phyloP scores from a whole-genome alignment of 2,329 filamentous ascomycete species.

The Trichoderma aggressivum region DNA sequence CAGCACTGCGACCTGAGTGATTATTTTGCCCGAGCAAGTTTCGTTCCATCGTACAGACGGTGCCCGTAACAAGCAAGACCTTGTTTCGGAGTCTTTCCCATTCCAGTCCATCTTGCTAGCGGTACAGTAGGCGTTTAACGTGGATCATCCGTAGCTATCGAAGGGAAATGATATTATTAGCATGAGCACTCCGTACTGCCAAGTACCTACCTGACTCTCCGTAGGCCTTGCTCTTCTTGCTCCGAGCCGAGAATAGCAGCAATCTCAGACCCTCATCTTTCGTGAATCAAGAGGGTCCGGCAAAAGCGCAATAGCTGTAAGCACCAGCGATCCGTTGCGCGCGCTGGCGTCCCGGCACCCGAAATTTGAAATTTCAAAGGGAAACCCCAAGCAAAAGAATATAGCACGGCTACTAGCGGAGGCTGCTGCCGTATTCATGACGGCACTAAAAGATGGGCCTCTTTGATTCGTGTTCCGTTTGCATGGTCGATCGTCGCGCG shows the following conservation, averaged over 20 bases:
- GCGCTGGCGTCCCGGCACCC: not conserved
- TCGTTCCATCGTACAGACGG: not conserved
- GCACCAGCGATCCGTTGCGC: slow-evolving; percentile 17
- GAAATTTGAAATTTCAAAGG: not conserved
- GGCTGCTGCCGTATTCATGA: not conserved
- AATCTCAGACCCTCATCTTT: not conserved
- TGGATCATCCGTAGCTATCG: not conserved
- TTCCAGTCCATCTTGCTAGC: not conserved
- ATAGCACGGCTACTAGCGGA: not conserved
- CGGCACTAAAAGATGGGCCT: not conserved
- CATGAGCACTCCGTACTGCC: not conserved
- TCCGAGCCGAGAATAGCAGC: slow-evolving; percentile 13
- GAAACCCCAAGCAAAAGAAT: not conserved
- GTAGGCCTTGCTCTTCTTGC: not conserved
- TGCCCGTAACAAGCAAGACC: not conserved
- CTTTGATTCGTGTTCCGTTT: not conserved
- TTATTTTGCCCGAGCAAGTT: not conserved
- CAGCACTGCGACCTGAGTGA: not conserved
- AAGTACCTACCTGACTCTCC: slow-evolving; percentile 1
- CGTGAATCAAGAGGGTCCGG: not conserved
- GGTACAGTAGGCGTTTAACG: not conserved
- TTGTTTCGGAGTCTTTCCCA: not conserved
- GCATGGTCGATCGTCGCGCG: not conserved
- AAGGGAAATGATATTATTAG: not conserved
- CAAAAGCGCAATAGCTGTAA: not conserved